These are phyloP conservation scores for Corchorus capsularis DNA, from an alignment of 345 rosid genomes.

Conservation along the genomic window DNA sequence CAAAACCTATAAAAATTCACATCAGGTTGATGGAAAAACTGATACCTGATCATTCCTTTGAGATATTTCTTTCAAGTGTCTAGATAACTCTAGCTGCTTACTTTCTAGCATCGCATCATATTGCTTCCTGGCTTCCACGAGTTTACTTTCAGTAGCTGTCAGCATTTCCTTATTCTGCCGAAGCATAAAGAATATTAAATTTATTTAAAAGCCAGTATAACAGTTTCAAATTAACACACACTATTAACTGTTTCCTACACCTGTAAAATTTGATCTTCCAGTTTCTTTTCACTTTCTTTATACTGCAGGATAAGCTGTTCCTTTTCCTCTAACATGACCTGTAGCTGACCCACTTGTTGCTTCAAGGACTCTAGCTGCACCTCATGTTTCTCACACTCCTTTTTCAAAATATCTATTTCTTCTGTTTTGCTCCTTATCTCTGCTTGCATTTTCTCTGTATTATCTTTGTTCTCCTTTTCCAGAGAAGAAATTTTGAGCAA, in stretches of 20 bases:
- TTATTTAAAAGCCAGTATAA: constrained; percentile 14
- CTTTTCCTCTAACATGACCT: constrained; percentile 58
- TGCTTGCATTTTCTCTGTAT: constrained; percentile 47
- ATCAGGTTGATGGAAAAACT: constrained; percentile 25
- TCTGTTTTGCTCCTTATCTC: constrained; percentile 56
- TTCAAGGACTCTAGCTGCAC: constrained; percentile 51
- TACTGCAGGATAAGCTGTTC: constrained; percentile 56
- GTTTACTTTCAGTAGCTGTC: constrained; percentile 64
- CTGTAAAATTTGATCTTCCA: constrained; percentile 65
- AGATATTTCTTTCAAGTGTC: constrained; percentile 89
- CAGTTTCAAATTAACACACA: constrained; percentile 9
- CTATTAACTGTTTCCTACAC: constrained; percentile 34
- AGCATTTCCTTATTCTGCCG: constrained; percentile 68
- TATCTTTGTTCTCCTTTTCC: constrained; percentile 63
- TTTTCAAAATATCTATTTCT: constrained; percentile 47
- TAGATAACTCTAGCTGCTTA: constrained; percentile 78
- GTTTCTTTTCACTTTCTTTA: constrained; percentile 56
- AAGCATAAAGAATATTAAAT: constrained; percentile 22
- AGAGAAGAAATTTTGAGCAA: constrained; percentile 53
- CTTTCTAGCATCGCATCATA: constrained; percentile 77
- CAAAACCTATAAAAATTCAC: constrained; percentile 20
- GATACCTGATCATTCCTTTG: constrained; percentile 87
- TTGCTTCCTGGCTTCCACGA: constrained; percentile 68
- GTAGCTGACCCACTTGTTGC: constrained; percentile 60
- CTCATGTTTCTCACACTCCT: constrained; percentile 49